These are phyloP conservation scores for Phlebopus sp. DNA, from an alignment of 1,284 basidiomycete genomes.

Conservation along the genomic window DNA sequence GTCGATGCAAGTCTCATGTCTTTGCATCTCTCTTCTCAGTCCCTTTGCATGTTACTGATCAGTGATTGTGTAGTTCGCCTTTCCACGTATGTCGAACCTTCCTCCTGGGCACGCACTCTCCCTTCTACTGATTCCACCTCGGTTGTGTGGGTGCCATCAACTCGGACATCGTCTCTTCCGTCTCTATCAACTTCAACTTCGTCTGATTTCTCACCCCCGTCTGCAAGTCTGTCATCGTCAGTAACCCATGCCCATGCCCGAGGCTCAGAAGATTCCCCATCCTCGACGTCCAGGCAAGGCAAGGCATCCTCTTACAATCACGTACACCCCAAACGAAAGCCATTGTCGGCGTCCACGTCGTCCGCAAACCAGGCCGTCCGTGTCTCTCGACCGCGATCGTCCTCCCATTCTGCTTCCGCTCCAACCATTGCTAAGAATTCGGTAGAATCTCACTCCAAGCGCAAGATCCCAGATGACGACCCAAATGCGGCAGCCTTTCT, in stretches of 20 bases:
- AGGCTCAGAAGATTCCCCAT: background rate
- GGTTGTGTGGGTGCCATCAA: conserved; percentile 2
- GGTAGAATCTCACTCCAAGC: background rate
- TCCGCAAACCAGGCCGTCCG: conserved; percentile 15
- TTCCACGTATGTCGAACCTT: conserved; percentile 8
- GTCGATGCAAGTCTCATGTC: background rate
- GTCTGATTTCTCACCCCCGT: conserved; percentile 1
- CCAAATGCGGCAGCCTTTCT: conserved; percentile 23
- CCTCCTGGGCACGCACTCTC: conserved; percentile 18
- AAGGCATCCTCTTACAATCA: conserved; percentile 3
- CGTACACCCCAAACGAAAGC: conserved; percentile 10
- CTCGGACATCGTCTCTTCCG: conserved; percentile 7
- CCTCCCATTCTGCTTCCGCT: conserved; percentile 15
- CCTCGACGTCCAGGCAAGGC: conserved; percentile 5
- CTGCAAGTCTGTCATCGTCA: conserved; percentile 2
- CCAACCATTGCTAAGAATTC: background rate
- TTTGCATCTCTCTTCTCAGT: background rate
- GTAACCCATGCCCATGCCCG: background rate
- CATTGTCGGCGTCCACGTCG: conserved; percentile 20
- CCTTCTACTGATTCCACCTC: conserved; percentile 4
- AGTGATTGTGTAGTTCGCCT: conserved; percentile 17
- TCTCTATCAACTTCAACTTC: conserved; percentile 9
- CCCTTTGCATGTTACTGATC: background rate
- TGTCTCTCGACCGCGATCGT: conserved; percentile 18
- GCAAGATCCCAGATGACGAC: conserved; percentile 15